phyloP scores from a whole-genome alignment of 495 filamentous ascomycete genomes.

The Aspergillus ostianus region DNA sequence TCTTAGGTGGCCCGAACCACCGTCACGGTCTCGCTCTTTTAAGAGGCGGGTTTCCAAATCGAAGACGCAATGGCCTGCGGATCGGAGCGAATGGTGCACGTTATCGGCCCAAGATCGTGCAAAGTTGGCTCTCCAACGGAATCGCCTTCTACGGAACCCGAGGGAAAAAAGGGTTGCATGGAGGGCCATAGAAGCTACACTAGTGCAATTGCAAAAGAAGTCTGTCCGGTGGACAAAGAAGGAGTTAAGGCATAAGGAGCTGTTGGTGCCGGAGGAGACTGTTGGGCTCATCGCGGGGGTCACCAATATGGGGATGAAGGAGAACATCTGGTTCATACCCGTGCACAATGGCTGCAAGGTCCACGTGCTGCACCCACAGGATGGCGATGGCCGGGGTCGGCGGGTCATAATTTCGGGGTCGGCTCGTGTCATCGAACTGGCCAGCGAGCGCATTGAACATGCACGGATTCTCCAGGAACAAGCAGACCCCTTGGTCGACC shows the following conservation, averaged over 20 bases:
- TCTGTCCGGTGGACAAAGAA: slow-evolving; percentile 12
- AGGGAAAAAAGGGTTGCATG: slow-evolving; percentile 15
- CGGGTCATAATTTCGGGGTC: slow-evolving; percentile 39
- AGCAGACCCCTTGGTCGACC: slow-evolving; percentile 31
- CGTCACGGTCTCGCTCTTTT: too few relatives aligned
- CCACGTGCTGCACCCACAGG: slow-evolving; percentile 28
- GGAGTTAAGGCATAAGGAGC: slow-evolving; percentile 24
- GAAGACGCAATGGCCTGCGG: too few relatives aligned
- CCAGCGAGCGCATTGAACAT: slow-evolving; percentile 25
- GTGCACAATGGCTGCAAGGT: slow-evolving; percentile 42
- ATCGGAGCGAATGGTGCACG: too few relatives aligned
- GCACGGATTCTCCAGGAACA: slow-evolving; percentile 23
- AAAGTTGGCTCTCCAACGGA: too few relatives aligned
- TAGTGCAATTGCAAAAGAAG: slow-evolving; percentile 24
- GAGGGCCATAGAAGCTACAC: slow-evolving; percentile 25
- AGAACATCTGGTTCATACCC: slow-evolving; percentile 41
- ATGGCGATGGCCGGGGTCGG: slow-evolving; percentile 35
- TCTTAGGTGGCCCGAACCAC: too few relatives aligned
- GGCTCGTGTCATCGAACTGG: slow-evolving; percentile 29
- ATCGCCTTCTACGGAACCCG: too few relatives aligned
- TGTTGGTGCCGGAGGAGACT: slow-evolving; percentile 41
- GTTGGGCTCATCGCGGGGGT: slow-evolving; percentile 35
- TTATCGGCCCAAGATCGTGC: too few relatives aligned
- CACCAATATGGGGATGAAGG: slow-evolving; percentile 23
- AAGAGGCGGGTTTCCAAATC: too few relatives aligned